Conservation (phyloP, 2,329 filamentous ascomycete genomes). For the Botrytis fabae region DNA sequence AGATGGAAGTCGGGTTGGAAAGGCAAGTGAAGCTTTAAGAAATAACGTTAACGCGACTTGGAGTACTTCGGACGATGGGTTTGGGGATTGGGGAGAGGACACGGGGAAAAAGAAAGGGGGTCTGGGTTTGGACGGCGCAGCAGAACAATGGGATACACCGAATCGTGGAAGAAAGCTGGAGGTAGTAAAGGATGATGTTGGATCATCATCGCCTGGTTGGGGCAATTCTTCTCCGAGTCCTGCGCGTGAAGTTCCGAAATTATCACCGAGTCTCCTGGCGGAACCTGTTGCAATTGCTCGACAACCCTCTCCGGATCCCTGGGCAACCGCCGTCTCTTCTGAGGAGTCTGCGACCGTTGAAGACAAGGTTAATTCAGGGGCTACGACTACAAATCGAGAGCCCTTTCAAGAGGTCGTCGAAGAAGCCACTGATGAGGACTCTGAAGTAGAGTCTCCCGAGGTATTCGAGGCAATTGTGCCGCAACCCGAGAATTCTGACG, state of each 20-base stretch:
- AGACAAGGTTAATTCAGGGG: neutral
- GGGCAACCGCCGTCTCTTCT: conserved; percentile 27
- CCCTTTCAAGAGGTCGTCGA: neutral
- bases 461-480: neutral
- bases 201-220: conserved; percentile 27
- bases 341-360: neutral
- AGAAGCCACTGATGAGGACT: neutral
- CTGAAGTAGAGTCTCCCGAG: neutral
- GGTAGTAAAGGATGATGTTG: conserved; percentile 18
- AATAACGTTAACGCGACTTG: conserved; percentile 35
- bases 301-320: conserved; percentile 38
- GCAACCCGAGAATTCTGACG: neutral
- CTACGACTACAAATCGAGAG: neutral
- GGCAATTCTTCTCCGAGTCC: conserved; percentile 13
- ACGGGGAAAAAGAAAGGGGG: conserved; percentile 22
- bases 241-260: conserved; percentile 17
- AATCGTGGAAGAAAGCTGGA: conserved; percentile 12
- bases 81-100: conserved; percentile 36
- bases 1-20: conserved; percentile 23
- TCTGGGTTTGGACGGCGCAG: conserved; percentile 28
- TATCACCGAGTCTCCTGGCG: conserved; percentile 27
- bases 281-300: conserved; percentile 26
- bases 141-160: conserved; percentile 27
- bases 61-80: conserved; percentile 33
- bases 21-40: conserved; percentile 28